Evolutionary conservation across 768 basidiomycete species (phyloP).

Genomic region (Terana coerulea): DNA sequence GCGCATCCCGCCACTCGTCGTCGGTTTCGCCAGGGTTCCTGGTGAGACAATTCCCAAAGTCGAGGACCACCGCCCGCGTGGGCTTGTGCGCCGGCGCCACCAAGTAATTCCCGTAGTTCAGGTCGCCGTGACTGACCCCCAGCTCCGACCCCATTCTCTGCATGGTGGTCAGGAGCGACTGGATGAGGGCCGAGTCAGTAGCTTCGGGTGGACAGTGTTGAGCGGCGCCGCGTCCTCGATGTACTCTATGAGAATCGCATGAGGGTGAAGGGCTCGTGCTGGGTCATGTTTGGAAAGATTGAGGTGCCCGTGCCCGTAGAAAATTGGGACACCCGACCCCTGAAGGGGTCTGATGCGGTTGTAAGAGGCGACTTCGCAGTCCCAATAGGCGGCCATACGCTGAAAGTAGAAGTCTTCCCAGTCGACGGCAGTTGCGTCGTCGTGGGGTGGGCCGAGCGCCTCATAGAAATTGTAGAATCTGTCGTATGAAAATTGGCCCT

Average conservation of each 20-base stretch:
- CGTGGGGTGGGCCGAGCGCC: neutral
- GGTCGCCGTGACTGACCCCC: neutral
- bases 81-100: neutral
- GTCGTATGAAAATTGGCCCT: neutral
- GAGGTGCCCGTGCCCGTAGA: neutral
- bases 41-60: neutral
- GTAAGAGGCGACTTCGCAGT: neutral
- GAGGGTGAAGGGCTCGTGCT: neutral
- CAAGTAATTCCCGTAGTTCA: neutral
- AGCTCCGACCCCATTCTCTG: neutral
- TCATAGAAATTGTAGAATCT: too few species aligned
- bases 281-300: neutral
- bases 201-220: neutral
- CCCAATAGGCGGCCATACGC: neutral
- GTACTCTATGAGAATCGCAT: neutral
- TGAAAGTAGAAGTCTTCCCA: conserved; percentile 3
- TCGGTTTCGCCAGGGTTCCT: neutral
- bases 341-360: neutral
- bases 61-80: neutral
- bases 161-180: neutral
- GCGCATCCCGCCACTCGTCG: neutral
- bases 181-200: neutral
- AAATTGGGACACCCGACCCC: neutral
- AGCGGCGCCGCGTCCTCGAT: neutral
- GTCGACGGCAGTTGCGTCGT: neutral